phyloP scores from a whole-genome alignment of 805 yeast genomes.

The Tetrapisispora nanseiensis region DNA sequence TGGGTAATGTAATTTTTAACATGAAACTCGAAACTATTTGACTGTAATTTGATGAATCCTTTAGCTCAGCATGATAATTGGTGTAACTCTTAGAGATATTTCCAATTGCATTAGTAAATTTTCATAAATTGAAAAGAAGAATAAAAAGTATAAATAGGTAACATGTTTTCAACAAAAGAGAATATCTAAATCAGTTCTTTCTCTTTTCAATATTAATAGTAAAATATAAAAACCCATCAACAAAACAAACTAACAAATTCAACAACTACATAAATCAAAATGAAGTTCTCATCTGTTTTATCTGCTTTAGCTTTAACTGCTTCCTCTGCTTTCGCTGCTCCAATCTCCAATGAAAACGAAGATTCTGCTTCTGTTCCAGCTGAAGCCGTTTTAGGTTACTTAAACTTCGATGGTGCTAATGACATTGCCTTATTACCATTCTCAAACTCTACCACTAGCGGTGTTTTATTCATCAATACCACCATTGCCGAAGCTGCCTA shows the following conservation, averaged over 20 bases:
- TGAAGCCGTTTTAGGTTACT: slow-evolving; percentile 25
- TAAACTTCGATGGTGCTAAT: slow-evolving; percentile 20
- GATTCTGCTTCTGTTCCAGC: slow-evolving; percentile 16
- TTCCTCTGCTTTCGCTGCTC: slow-evolving; percentile 15
- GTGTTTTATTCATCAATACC: slow-evolving; percentile 25
- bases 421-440: slow-evolving; percentile 25
- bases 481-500: slow-evolving; percentile 23
- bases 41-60: not conserved
- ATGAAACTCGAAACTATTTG: not conserved
- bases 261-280: slow-evolving; percentile 4
- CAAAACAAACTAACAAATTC: not conserved
- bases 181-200: not conserved
- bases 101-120: not conserved
- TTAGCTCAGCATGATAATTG: too few relatives aligned
- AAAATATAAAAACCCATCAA: not conserved
- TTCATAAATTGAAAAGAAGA: not conserved
- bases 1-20: not conserved
- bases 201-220: too few relatives aligned
- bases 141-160: not conserved
- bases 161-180: not conserved
- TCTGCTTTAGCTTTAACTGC: slow-evolving; percentile 9
- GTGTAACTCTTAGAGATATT: too few relatives aligned
- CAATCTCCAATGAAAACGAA: slow-evolving; percentile 13
- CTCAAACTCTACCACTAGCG: slow-evolving; percentile 22
- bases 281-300: slow-evolving; percentile 15